Percentiles rank a stretch among this genome's conserved stretches.
phyloP scores from a whole-genome alignment of 495 filamentous ascomycete species.

The Aspergillus affinis region DNA sequence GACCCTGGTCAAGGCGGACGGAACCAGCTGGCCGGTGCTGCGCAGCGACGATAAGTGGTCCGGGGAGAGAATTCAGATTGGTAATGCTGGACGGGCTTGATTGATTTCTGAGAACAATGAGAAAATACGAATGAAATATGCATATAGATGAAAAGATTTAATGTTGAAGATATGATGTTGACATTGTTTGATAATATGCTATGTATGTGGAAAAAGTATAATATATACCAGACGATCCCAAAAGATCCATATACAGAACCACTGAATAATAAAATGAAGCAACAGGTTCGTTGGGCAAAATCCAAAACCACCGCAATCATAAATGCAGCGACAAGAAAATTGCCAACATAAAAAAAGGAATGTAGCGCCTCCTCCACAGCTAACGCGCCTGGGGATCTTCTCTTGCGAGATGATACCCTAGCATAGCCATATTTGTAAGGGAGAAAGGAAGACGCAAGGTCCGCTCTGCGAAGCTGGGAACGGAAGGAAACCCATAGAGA shows the following conservation, averaged over 20 bases:
- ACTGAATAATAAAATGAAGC: not conserved
- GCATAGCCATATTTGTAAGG: slow-evolving; percentile 47
- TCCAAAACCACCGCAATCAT: not conserved
- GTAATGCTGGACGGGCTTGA: slow-evolving; percentile 69
- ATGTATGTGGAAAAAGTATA: too few species aligned
- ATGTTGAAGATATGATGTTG: slow-evolving; percentile 10
- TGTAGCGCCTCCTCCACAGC: slow-evolving; percentile 51
- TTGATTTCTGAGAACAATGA: not conserved
- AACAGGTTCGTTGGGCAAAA: slow-evolving; percentile 3
- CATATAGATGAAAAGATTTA: not conserved
- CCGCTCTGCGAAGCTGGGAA: slow-evolving; percentile 48
- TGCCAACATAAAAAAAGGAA: slow-evolving; percentile 25
- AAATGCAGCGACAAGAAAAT: slow-evolving; percentile 6
- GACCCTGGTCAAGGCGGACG: slow-evolving; percentile 78
- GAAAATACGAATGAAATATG: too few species aligned
- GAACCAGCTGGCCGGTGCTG: slow-evolving; percentile 83
- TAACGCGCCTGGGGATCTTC: slow-evolving; percentile 47
- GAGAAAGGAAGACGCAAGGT: slow-evolving; percentile 45
- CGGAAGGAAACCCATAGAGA: slow-evolving; percentile 49
- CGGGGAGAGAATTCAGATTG: slow-evolving; percentile 81
- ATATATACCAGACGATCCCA: too few species aligned
- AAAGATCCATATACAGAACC: too few species aligned
- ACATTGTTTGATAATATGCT: not conserved
- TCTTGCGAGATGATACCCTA: slow-evolving; percentile 43
- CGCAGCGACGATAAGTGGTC: slow-evolving; percentile 76